Base-by-base conservation (phyloP, 768 basidiomycete genomes). In the Lenzites betulinus region DNA sequence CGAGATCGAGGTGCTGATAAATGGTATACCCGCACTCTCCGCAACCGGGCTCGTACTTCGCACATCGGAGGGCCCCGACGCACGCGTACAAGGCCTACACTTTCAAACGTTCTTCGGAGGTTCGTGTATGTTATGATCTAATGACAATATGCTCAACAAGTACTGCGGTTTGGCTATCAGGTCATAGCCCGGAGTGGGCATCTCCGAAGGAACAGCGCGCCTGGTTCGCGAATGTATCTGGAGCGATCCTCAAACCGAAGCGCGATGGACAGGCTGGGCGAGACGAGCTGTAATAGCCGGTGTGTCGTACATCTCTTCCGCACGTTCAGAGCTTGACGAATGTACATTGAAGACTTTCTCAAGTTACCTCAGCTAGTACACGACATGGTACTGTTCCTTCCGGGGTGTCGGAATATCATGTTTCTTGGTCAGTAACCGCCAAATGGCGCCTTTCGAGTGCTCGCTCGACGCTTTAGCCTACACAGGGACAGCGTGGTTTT, bases 61-160 rank as follows among this genome's bases (percentile, higher is more conserved):
- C 12, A 65, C 69, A 25, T 48, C 67, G 1, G 64, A 67, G 20
- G n/a, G 69, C 64, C 41, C 67, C 7, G 77, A 75, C 1, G 77
- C 79, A 1, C 77, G 73, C 53, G 81, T 92, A 54, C 84, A 83
- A 57, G 90, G 90, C 8, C 82, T 87, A 70, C 88, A 89, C 69
- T 83, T 88, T 51, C 83, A 90, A 71, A 90, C 89, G 0, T 92
- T 91, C 76, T 92, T 92, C 62, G 89, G 89, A 44, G 88, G 87
- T 84, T 65, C 54, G 76, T 67, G 5, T 12, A 25, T 8, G 23
- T 13, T 39, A 25, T 25, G 20, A 23, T 46, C 22, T 13, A 22
- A 46, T 25, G 30, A n/a, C 11, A 16, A 43, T n/a, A 8, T 43
- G 7, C 42, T n/a, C 3, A 22, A 8, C n/a, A n/a, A n/a, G n/a